Base-by-base conservation (phyloP, 2,329 filamentous ascomycete genomes). In the Xylaria hypoxylon region DNA sequence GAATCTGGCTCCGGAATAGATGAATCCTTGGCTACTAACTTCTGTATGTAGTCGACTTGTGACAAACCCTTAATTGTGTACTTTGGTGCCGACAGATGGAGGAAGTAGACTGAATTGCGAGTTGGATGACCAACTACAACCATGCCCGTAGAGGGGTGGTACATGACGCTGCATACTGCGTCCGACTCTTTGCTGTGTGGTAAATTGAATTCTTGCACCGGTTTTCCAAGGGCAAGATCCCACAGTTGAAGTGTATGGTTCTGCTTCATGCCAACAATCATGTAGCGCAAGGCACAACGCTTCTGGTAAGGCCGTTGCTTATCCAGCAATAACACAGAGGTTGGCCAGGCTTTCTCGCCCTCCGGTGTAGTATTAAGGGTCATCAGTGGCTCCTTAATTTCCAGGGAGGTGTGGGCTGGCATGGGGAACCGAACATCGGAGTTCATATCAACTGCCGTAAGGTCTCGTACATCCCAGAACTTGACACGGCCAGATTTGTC, bases 201-300 rank as follows among this genome's bases (percentile, higher is more conserved):
- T 63, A 99, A 89, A 78, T 97, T 96, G 78, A 99, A 90, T 82
- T 99, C 96, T 79, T 99, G 95, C 42, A 99, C 96, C 33, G 94
- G 93, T 81, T 97, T 97, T 72, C 92, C 92, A 38, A 99, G 89
- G 47, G 92, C 94, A 76, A 99, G 89, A 83, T 99, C 96, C 96
- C 96, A 99, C 50, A 99, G 88, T 84, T 99, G 96, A 68, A 99
- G 88, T 62, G 95, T 96, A 82, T 99, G 96, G 80, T 99, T 99
- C 80, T 99, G 96, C 83, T 98, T 97, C 88, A 98, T 93, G 74
- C 96, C 96, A 69, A 99, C 93, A 77, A 99, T 90, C 83, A 99
- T 91, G 82, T 99, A 99, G 68, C 96, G 90, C 69, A 97, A 85
- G 53, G 96, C 94, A 76, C 92, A 91, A 67, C 92, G 91, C 82